Conservation (phyloP, 257 asterid genomes). For the Craterostigma plantagineum region DNA sequence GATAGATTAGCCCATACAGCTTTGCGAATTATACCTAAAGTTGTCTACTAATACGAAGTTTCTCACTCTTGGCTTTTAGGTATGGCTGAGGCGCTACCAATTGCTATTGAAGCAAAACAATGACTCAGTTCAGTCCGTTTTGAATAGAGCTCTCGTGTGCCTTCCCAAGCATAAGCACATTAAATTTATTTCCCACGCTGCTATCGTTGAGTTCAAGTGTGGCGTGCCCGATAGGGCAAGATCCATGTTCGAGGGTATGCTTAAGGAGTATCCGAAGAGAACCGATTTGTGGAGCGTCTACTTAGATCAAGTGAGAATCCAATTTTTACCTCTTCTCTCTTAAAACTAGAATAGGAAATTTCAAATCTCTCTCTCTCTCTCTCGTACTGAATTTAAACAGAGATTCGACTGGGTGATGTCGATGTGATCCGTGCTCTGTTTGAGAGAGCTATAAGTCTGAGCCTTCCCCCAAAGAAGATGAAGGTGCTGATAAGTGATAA, state of each 20-base stretch:
- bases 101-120: conserved; percentile 29
- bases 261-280: conserved; percentile 79
- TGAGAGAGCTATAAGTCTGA: conserved; percentile 81
- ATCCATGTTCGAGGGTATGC: conserved; percentile 70
- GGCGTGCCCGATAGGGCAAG: conserved; percentile 93
- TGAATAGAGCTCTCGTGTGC: conserved; percentile 55
- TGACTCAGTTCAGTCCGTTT: conserved; percentile 47
- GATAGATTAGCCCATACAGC: neutral
- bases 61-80: conserved; percentile 24
- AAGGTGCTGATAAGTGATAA: conserved; percentile 43
- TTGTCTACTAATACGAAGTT: conserved; percentile 4
- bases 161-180: conserved; percentile 71
- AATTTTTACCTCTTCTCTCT: neutral
- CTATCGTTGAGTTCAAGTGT: conserved; percentile 69
- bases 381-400: conserved; percentile 27
- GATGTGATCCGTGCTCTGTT: conserved; percentile 72
- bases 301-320: conserved; percentile 56
- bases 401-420: conserved; percentile 55
- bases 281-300: conserved; percentile 91
- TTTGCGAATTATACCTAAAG: neutral
- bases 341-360: neutral
- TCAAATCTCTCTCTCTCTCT: too few species aligned
- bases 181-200: conserved; percentile 63
- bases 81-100: conserved; percentile 63
- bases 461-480: conserved; percentile 76